Evolutionary conservation across 2,329 filamentous ascomycete genomes (phyloP).

Genomic region (Paracamarosporium sp.): DNA sequence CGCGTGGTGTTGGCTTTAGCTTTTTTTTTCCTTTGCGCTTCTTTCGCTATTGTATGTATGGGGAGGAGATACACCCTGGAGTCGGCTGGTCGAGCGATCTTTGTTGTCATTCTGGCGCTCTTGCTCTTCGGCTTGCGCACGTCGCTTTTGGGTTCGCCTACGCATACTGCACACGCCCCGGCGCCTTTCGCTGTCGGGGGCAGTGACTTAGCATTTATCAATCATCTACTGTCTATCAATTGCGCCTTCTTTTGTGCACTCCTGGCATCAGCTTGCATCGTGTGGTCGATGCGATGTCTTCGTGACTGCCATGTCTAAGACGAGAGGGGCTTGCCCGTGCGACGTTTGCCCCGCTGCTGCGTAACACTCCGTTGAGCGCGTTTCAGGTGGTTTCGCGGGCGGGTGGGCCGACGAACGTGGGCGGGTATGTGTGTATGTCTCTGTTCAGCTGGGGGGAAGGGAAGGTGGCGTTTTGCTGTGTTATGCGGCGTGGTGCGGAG

Average conservation of each 20-base stretch:
- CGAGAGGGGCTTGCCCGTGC: neutral
- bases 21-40: constrained; percentile 15
- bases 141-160: constrained; percentile 26
- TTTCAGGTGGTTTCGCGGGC: constrained; percentile 5
- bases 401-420: no score
- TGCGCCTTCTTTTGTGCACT: constrained; percentile 2
- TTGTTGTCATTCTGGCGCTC: constrained; percentile 35
- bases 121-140: no score
- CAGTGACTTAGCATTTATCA: no score
- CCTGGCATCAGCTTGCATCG: no score
- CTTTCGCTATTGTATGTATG: constrained; percentile 30
- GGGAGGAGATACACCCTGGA: constrained; percentile 33
- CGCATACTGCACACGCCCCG: constrained; percentile 44
- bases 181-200: constrained; percentile 30
- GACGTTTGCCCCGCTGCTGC: neutral
- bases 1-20: constrained; percentile 30
- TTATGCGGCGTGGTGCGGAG: no score
- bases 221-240: constrained; percentile 16
- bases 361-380: neutral
- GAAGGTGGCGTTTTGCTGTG: no score
- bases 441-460: neutral
- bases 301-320: no score
- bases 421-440: neutral
- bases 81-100: constrained; percentile 23
- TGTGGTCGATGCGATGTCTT: no score